Conservation (phyloP, 768 basidiomycete genomes). For the Lactifluus subvellereus region DNA sequence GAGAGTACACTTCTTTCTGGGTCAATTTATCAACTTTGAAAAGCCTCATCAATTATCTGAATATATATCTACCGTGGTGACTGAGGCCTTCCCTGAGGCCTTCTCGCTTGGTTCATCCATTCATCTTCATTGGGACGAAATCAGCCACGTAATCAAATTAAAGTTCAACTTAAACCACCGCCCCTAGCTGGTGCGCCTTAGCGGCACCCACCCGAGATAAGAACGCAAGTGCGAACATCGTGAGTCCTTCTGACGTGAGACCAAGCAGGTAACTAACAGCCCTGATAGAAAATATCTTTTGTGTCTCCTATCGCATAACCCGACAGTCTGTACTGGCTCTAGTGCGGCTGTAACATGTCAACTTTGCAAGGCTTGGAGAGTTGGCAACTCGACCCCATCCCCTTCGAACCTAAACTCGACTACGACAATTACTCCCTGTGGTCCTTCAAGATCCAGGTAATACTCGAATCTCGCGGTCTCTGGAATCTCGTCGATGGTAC, state of each 20-base stretch:
- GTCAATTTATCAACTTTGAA: too few species aligned
- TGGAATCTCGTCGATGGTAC: conserved; percentile 16
- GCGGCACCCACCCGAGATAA: background rate
- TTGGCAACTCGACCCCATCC: conserved; percentile 20
- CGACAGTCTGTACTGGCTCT: background rate
- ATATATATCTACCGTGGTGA: too few species aligned
- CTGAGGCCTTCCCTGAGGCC: too few species aligned
- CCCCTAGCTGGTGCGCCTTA: too few species aligned
- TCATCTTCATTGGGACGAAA: too few species aligned
- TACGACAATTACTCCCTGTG: conserved; percentile 17
- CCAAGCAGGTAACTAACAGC: too few species aligned
- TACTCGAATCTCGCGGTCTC: conserved; percentile 16
- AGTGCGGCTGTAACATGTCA: background rate
- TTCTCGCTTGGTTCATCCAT: too few species aligned
- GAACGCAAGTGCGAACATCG: background rate
- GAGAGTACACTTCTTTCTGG: too few species aligned
- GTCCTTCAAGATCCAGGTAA: conserved; percentile 3
- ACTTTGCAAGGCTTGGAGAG: background rate
- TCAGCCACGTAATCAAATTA: too few species aligned
- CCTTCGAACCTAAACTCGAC: conserved; percentile 20
- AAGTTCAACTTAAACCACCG: too few species aligned
- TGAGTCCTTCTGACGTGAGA: background rate
- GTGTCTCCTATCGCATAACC: background rate
- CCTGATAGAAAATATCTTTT: background rate
- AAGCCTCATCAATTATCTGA: too few species aligned